Evolutionary conservation across 192 early-diverging fungal genomes (phyloP), one percentile per base, ranked within the genome.

Genomic region (Rhizophagus prolifer): DNA sequence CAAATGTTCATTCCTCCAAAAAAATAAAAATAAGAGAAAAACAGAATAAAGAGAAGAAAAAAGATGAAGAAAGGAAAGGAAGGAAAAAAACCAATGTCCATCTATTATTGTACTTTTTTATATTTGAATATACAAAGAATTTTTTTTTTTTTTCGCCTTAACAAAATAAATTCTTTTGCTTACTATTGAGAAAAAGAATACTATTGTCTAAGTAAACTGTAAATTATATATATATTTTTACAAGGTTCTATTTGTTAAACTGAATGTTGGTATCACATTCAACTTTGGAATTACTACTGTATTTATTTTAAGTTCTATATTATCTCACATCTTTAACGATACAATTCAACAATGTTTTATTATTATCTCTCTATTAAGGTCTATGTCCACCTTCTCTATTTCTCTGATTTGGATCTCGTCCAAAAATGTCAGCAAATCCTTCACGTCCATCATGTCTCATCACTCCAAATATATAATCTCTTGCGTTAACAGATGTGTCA

Each of bases 351-450:
- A 30, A 64, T 30, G 10, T 64, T 16, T n/a, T 64, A 28, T 30
- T 16, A 16, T 9, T 12, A 30, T 30, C 13, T 6, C 10, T 64
- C 16, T 64, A 64, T 64, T 30, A 28, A 30, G 62, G 62, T 30
- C 28, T 26, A 30, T 64, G 62, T 6, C 62, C 62, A 64, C 50
- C 50, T 54, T 54, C 25, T 31, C 30, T 64, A 26, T 9, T 30
- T 64, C 62, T 64, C 30, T 64, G 62, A 64, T 64, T 64, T 25
- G 62, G 30, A 14, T 64, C 30, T 64, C 62, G 25, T 64, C 30
- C 62, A 30, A 64, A 64, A 16, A 64, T 28, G 13, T 64, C 62
- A 30, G 12, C 62, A 16, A 64, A 64, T 64, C 62, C 62, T 64
- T 64, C 62, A 30, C 62, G 62, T 31, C 26, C 28, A 19, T 30